These are phyloP conservation scores for Andrographis paniculata DNA, from an alignment of 305 asterid genomes.

Conservation along the genomic window DNA sequence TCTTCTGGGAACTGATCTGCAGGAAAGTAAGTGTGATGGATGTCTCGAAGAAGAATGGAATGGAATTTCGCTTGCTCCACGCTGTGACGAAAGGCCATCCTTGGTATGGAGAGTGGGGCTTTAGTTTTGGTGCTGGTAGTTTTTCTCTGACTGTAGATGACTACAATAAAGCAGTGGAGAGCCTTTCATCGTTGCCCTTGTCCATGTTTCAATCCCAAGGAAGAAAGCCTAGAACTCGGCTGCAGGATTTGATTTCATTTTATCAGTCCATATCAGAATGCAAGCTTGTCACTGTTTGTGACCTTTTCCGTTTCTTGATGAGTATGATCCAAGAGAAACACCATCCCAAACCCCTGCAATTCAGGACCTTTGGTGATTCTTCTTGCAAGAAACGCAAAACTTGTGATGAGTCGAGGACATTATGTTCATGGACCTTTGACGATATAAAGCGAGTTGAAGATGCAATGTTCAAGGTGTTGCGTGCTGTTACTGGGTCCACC, in stretches of 20 bases:
- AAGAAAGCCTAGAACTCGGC: slow-evolving; percentile 61
- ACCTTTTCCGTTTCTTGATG: slow-evolving; percentile 61
- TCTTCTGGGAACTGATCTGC: slow-evolving; percentile 16
- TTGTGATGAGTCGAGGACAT: slow-evolving; percentile 39
- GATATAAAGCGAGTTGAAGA: slow-evolving; percentile 75
- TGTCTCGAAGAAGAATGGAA: slow-evolving; percentile 86
- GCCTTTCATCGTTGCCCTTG: slow-evolving; percentile 58
- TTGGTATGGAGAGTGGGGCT: slow-evolving; percentile 98
- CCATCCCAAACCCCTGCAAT: slow-evolving; percentile 24
- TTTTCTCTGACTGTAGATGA: slow-evolving; percentile 53
- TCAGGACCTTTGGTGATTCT: slow-evolving; percentile 23
- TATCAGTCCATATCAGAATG: slow-evolving; percentile 78
- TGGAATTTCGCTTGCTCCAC: slow-evolving; percentile 79
- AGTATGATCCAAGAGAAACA: slow-evolving; percentile 56
- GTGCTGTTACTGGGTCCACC: slow-evolving; percentile 77
- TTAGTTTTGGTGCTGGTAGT: slow-evolving; percentile 86
- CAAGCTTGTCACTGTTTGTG: slow-evolving; percentile 64
- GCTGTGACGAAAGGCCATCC: slow-evolving; percentile 70
- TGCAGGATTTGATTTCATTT: slow-evolving; percentile 73
- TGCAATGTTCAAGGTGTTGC: slow-evolving; percentile 76
- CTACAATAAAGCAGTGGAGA: slow-evolving; percentile 46
- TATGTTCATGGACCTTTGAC: slow-evolving; percentile 59
- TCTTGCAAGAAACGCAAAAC: slow-evolving; percentile 45
- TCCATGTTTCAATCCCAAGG: slow-evolving; percentile 61
- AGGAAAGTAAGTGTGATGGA: slow-evolving; percentile 93